Percentiles rank a stretch among this genome's conserved stretches.
These are phyloP conservation scores for Conidiobolus coronatus DNA, from an alignment of 371 early-diverging fungal species.

Conservation along the genomic window DNA sequence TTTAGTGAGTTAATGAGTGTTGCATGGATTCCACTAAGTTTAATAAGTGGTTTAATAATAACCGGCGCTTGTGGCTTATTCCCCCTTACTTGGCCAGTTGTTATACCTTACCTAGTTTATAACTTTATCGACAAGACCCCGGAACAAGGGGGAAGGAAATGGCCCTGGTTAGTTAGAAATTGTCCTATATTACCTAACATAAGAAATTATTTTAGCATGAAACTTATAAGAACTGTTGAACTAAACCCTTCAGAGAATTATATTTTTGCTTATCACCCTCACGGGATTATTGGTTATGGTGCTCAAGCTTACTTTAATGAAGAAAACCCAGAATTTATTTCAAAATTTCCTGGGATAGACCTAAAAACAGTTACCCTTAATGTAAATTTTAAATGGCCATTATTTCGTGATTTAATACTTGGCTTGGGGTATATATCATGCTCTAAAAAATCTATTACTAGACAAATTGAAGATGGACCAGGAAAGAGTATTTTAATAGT, in stretches of 20 bases:
- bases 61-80: not conserved
- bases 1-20: too few relatives aligned
- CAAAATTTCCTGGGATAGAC: slow-evolving; percentile 35
- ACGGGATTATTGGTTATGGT: slow-evolving; percentile 64
- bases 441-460: slow-evolving; percentile 37
- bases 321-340: slow-evolving; percentile 32
- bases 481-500: slow-evolving; percentile 52
- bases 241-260: slow-evolving; percentile 23
- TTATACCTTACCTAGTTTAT: slow-evolving; percentile 38
- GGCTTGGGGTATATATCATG: slow-evolving; percentile 45
- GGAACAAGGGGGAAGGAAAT: slow-evolving; percentile 41
- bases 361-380: slow-evolving; percentile 29
- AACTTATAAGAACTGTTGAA: slow-evolving; percentile 18
- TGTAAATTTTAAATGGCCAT: slow-evolving; percentile 32
- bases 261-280: slow-evolving; percentile 56
- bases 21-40: too few relatives aligned
- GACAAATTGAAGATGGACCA: slow-evolving; percentile 38
- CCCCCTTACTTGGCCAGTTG: slow-evolving; percentile 31
- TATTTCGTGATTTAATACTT: slow-evolving; percentile 46
- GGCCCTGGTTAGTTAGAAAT: slow-evolving; percentile 23
- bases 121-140: slow-evolving; percentile 28
- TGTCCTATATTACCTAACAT: slow-evolving; percentile 42
- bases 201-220: slow-evolving; percentile 55
- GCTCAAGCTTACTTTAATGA: slow-evolving; percentile 60
- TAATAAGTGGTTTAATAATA: too few relatives aligned